Base-by-base conservation (phyloP, 306 rosid genomes). In the Prunus salicina region DNA sequence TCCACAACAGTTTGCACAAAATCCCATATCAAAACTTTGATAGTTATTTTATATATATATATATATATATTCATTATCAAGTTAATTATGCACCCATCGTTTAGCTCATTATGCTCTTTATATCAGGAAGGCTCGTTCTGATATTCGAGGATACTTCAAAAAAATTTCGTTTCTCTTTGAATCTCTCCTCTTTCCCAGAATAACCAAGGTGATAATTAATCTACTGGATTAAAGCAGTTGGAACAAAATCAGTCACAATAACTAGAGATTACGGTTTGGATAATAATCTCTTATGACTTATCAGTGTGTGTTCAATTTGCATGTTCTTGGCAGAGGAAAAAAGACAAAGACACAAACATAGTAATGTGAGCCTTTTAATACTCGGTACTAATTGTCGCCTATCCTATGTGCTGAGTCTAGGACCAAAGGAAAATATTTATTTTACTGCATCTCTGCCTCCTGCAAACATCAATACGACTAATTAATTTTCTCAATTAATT, bases 401-500 rank as follows among this genome's bases (percentile, higher is more conserved):
- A 28, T 62, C 38, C 57, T 6, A 25, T 47, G 58, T 68, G 15
- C 20, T 13, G 38, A 7, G 47, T 22, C 24, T 68, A 28, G 4
- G 61, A n/a, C 61, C 61, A n/a, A 7, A 55, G 22, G 12, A 46
- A 46, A 46, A 46, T 11, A 46, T 12, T 46, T 46, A 9, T 51
- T 13, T 5, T 41, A 1, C 71, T 43, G 71, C 71, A 12, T 19
- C 32, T 58, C 57, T 68, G 34, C 56, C 43, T 38, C 43, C 43
- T 38, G 43, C 43, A 7, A 45, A 16, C 72, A 45, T 43, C 72
- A 67, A 24, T 46, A 6, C 45, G 38, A 24, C 14, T 15, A 69
- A 50, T 46, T 18, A 25, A 49, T 69, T 69, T 49, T 20, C 58
- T 70, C 74, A 70, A 70, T 28, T 51, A 4, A 52, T 70, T 70